Evolutionary conservation across 148 eudicot genomes (phyloP), one percentile per base, ranked within the genome.

Genomic region (Amaranthus cruentus): DNA sequence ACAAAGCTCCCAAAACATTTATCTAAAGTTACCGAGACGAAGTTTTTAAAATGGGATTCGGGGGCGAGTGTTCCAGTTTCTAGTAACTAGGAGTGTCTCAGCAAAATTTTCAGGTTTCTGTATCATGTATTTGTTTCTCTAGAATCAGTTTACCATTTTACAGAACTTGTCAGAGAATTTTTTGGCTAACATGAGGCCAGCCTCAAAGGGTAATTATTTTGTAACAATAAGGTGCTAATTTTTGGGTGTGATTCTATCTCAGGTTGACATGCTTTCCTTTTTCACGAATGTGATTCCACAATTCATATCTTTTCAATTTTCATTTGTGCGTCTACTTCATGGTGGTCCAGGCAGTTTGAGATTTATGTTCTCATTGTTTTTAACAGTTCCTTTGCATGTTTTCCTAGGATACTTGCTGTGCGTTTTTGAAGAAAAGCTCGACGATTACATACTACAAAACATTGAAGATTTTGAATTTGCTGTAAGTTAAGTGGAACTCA

Each of bases 381-480:
- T 52, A 12, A 38, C 60, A 60, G 14, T 15, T 44, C 9, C 50
- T 48, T 66, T 72, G 47, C 47, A 43, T 64, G 76, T 74, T 49
- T 55, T 14, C 77, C 72, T 76, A 95, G 99, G 99, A 72, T 95
- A 95, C 84, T 69, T 95, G 77, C 83, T 95, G 84, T 95, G 97
- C 85, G 83, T 86, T 69, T 88, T 83, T 71, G 89, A 86, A 80
- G 91, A 95, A 78, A 90, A 88, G 72, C 88, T 90, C 64, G 87
- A 84, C 62, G 94, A 90, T 28, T 68, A 82, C n/a, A 75, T 77
- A 6, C 78, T 95, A 63, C 84, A 86, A 79, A 83, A 78, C 61
- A 88, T 95, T 72, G 87, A 88, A 78, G 99, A 92, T 81, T 78
- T 85, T 79, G 99, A 92, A 84, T 95, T 88, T 90, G 92, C 94